A percentile compares a stretch with the other conserved stretches of the same genome.
Evolutionary conservation across 2,329 filamentous ascomycete genomes (phyloP).

Genomic region (Epichloe festucae): DNA sequence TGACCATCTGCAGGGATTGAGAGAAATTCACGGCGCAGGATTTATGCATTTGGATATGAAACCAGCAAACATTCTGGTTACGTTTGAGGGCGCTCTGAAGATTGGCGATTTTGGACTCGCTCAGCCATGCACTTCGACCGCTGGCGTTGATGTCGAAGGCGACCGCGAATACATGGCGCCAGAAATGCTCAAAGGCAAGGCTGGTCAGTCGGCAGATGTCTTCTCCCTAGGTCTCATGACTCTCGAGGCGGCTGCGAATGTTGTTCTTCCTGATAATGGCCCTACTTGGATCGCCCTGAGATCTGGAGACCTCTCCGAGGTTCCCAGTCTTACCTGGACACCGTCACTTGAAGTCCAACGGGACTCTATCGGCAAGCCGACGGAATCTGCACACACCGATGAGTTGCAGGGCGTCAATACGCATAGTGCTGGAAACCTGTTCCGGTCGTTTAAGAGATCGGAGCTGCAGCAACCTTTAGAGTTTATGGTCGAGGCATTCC

Average conservation of each 20-base stretch:
- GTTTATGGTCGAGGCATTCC: conserved; percentile 73
- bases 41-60: conserved; percentile 81
- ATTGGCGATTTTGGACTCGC: conserved; percentile 83
- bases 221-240: conserved; percentile 92
- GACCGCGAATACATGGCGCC: conserved; percentile 94
- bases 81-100: conserved; percentile 69
- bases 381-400: conserved; percentile 20
- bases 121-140: conserved; percentile 60
- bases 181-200: conserved; percentile 75
- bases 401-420: conserved; percentile 20
- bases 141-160: conserved; percentile 76
- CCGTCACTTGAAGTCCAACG: conserved; percentile 57
- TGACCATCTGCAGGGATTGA: conserved; percentile 51
- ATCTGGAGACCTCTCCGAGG: conserved; percentile 75
- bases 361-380: conserved; percentile 49
- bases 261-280: conserved; percentile 86
- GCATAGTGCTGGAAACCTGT: conserved; percentile 21
- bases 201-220: conserved; percentile 83
- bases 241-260: conserved; percentile 87
- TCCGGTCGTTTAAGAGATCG: conserved; percentile 35
- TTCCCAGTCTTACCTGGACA: conserved; percentile 78
- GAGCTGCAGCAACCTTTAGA: conserved; percentile 53
- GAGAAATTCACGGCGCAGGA: conserved; percentile 77
- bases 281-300: conserved; percentile 81
- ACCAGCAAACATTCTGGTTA: conserved; percentile 72